Evolutionary conservation across 805 yeast genomes (phyloP), one percentile per base, ranked within the genome.

Genomic region (Lipomyces orientalis): DNA sequence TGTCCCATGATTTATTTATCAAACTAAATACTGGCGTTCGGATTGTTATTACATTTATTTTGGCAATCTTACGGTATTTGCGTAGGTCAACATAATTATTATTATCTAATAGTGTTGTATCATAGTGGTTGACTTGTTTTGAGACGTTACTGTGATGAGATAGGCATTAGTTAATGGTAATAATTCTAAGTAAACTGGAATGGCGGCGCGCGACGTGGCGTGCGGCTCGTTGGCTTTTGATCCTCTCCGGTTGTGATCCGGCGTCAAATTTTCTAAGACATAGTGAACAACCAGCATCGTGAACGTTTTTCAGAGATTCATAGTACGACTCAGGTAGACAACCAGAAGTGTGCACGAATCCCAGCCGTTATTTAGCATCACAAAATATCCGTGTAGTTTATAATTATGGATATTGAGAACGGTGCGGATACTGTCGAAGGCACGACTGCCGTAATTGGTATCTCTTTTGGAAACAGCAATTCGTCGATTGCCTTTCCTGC

Each of bases 401-500:
- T 5, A n/a, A 43, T 16, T 16, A 43, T 43, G 49, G 22, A 43
- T 43, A n/a, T 9, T 22, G 49, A 6, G 22, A 60, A 60, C 58
- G 64, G 64, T 22, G 52, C 29, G 19, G 65, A 52, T 10, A 43
- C 8, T 43, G 64, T 43, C 8, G 68, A 67, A 35, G 58, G 33
- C 22, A 34, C 66, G 74, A 54, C 80, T 69, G 82, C 90, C 74
- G 90, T 92, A 74, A 90, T 95, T 80, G 99, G 99, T 81, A 87
- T 95, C 79, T 88, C 97, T 55, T 94, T 95, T 80, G 99, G 99
- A 80, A 95, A 95, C 87, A 90, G 97, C 60, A 87, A 97, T 69
- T 90, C 98, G 60, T 91, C 98, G 67, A 93, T 95, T 79, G 98
- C 98, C 60, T 91, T 88, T 76, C 90, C 93, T 73, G 62, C 69